phyloP scores from a whole-genome alignment of 2,329 filamentous ascomycete species.

The Rutstroemia sp. region DNA sequence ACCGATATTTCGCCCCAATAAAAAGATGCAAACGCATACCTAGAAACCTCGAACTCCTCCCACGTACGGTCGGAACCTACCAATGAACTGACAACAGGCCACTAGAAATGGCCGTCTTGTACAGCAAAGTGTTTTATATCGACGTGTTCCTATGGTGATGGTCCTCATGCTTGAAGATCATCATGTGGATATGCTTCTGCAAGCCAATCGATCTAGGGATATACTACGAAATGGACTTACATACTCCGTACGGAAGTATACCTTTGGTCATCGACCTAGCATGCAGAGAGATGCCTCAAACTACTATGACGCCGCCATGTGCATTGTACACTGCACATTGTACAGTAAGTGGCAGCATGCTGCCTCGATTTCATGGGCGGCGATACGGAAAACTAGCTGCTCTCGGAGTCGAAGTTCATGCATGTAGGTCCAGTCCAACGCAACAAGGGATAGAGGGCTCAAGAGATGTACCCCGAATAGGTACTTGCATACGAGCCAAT shows the following conservation, averaged over 20 bases:
- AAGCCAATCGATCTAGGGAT: neutral
- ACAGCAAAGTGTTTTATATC: slow-evolving; percentile 7
- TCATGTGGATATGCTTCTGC: slow-evolving; percentile 3
- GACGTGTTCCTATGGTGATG: slow-evolving; percentile 8
- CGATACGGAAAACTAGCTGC: neutral
- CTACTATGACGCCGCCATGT: neutral
- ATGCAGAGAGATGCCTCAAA: neutral
- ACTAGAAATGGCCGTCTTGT: neutral
- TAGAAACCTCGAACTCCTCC: slow-evolving; percentile 2
- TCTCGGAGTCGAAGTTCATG: slow-evolving; percentile 7
- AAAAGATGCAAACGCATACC: slow-evolving; percentile 11
- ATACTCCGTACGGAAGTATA: neutral
- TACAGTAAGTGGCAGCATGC: too few species aligned
- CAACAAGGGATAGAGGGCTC: neutral
- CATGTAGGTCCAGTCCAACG: slow-evolving; percentile 1
- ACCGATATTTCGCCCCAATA: slow-evolving; percentile 11
- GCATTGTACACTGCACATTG: neutral
- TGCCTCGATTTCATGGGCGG: neutral
- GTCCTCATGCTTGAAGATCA: neutral
- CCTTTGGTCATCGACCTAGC: neutral
- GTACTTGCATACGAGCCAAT: too few species aligned
- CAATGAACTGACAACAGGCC: neutral
- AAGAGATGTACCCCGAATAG: neutral
- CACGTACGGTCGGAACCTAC: neutral
- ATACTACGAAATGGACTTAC: neutral